These are phyloP conservation scores for Trypethelium eluteriae DNA, from an alignment of 495 filamentous ascomycete species.

Conservation along the genomic window DNA sequence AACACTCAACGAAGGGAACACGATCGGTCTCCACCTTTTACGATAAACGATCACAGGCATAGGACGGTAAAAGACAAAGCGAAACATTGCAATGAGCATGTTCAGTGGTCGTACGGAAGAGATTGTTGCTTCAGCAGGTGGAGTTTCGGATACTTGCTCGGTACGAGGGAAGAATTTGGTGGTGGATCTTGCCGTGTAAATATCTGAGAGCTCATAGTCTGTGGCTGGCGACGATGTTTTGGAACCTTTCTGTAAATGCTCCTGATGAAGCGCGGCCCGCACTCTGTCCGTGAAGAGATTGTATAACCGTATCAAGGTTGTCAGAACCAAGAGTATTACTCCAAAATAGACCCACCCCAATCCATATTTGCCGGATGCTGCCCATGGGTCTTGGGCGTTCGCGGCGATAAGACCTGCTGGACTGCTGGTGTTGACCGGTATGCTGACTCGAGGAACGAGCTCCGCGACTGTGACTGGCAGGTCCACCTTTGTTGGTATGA, in stretches of 20 bases:
- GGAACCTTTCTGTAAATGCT: constrained; percentile 52
- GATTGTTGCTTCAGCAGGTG: constrained; percentile 56
- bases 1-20: constrained; percentile 69
- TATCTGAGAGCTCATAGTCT: constrained; percentile 59
- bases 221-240: constrained; percentile 53
- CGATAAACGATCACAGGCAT: constrained; percentile 53
- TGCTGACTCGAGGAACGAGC: constrained; percentile 7
- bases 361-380: constrained; percentile 75
- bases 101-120: constrained; percentile 65
- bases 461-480: not conserved
- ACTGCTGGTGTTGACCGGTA: constrained; percentile 45
- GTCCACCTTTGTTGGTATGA: not conserved
- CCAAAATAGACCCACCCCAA: constrained; percentile 82
- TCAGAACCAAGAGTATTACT: constrained; percentile 57
- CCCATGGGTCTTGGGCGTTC: constrained; percentile 70
- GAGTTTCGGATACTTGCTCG: constrained; percentile 41
- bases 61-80: constrained; percentile 80
- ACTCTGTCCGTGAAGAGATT: constrained; percentile 85
- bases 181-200: constrained; percentile 58
- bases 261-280: constrained; percentile 71
- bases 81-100: constrained; percentile 63
- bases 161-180: constrained; percentile 65
- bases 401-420: constrained; percentile 65
- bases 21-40: constrained; percentile 54
- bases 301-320: constrained; percentile 62